Conservation (phyloP, 2,329 filamentous ascomycete species). For the Beauveria caledonica region DNA sequence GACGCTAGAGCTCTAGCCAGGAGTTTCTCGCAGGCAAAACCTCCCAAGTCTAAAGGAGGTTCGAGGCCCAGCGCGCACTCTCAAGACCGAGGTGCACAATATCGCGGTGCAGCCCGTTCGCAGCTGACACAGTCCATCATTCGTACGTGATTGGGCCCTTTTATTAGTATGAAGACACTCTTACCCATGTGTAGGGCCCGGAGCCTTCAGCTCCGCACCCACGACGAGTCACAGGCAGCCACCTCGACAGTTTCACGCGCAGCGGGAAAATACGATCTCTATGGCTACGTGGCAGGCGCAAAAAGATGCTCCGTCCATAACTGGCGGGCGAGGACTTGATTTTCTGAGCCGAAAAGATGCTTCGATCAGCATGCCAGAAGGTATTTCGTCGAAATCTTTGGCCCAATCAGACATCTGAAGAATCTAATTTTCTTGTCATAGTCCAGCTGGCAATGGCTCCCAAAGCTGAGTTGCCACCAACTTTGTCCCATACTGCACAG, state of each 20-base stretch:
- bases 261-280: neutral
- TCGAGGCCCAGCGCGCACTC: neutral
- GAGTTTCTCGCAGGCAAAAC: conserved; percentile 9
- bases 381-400: neutral
- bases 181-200: neutral
- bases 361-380: neutral
- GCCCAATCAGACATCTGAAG: neutral
- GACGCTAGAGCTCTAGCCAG: conserved; percentile 9
- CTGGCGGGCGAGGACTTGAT: conserved; percentile 2
- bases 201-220: neutral
- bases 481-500: neutral
- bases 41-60: neutral
- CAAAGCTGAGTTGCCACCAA: neutral
- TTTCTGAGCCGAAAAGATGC: conserved; percentile 3
- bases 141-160: neutral
- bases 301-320: neutral
- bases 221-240: neutral
- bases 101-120: neutral
- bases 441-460: neutral
- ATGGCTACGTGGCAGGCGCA: neutral
- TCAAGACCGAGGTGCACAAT: neutral
- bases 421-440: neutral
- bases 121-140: neutral
- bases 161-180: neutral
- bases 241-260: neutral